Conservation (phyloP, 2,329 filamentous ascomycete species). For the Pseudocercospora fijiensis region DNA sequence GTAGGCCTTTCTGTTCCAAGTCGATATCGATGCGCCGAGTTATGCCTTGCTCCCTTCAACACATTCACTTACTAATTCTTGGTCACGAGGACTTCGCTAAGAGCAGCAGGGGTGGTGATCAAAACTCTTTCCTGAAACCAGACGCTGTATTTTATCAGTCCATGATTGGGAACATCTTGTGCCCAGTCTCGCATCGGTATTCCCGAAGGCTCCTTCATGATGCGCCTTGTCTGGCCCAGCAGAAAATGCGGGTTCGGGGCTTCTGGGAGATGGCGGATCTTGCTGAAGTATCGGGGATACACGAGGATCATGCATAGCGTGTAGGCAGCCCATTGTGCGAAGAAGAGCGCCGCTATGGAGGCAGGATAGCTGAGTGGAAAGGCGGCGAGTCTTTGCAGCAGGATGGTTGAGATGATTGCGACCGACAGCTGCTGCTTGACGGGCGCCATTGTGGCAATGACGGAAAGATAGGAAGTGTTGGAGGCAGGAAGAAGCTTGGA, state of each 20-base stretch:
- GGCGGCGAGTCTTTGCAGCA: conserved; percentile 30
- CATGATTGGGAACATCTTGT: conserved; percentile 55
- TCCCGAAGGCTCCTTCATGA: conserved; percentile 46
- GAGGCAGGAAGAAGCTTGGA: background rate
- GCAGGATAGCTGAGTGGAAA: conserved; percentile 38
- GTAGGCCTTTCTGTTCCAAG: background rate
- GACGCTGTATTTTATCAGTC: conserved; percentile 54
- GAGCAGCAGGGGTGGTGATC: conserved; percentile 47
- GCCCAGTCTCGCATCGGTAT: conserved; percentile 53
- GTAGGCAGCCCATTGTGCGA: conserved; percentile 39
- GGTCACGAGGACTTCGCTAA: conserved; percentile 52
- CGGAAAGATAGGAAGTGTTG: background rate
- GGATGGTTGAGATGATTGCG: conserved; percentile 3
- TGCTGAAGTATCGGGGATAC: conserved; percentile 60
- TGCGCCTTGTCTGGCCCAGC: conserved; percentile 45
- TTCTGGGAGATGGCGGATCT: conserved; percentile 56
- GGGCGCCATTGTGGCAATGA: conserved; percentile 3
- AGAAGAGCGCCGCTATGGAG: conserved; percentile 45
- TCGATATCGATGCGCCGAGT: background rate
- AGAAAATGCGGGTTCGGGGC: conserved; percentile 33
- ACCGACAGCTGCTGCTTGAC: background rate
- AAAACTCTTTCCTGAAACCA: conserved; percentile 48
- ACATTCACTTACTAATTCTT: conserved; percentile 43
- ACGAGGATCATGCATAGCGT: conserved; percentile 49
- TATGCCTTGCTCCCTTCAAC: background rate